Evolutionary conservation across 2,329 filamentous ascomycete genomes (phyloP), one percentile per base, ranked within the genome.

Genomic region (Metarhizium sp.): DNA sequence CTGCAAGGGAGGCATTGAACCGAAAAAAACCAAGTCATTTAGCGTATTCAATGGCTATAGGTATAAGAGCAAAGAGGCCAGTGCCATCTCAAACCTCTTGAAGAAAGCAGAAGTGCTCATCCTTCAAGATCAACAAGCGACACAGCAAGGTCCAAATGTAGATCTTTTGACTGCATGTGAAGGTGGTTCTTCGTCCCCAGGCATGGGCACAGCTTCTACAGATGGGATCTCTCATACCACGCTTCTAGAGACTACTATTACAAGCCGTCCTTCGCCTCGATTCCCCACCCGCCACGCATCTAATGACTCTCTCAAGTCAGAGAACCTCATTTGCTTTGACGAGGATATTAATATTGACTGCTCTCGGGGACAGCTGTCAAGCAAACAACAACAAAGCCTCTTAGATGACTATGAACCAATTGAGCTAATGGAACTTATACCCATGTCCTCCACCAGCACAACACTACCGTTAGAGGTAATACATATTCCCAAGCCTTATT

Each of bases 181-280:
- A 45, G 16, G 16, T 13, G 42, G 18, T 20, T 45, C 42, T 10
- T 7, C 10, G 42, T 25, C 42, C 6, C 6, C n/a, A 20, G 16
- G n/a, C 42, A 16, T 10, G n/a, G 18, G 16, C 16, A 20, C 42
- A 25, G n/a, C 16, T 20, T 13, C 42, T 45, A 45, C 42, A 20
- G 40, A 18, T 29, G 25, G 18, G 10, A 11, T 11, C 10, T 8
- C 38, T 40, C 5, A 40, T 40, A 16, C 8, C 10, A 5, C 14
- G 14, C 38, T 16, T 40, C 38, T 40, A 20, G 18, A 45, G 6
- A 16, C 16, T 16, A 45, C 7, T 20, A 20, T 45, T 6, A 3
- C n/a, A 20, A 52, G 52, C 45, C 30, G 50, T 53, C 46, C 50
- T 57, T 55, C 32, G 46, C 50, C 56, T 53, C 45, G 38, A 52